Evolutionary conservation across 2,329 filamentous ascomycete species (phyloP).

Genomic region (Chrysoporthe deuterocubensis): DNA sequence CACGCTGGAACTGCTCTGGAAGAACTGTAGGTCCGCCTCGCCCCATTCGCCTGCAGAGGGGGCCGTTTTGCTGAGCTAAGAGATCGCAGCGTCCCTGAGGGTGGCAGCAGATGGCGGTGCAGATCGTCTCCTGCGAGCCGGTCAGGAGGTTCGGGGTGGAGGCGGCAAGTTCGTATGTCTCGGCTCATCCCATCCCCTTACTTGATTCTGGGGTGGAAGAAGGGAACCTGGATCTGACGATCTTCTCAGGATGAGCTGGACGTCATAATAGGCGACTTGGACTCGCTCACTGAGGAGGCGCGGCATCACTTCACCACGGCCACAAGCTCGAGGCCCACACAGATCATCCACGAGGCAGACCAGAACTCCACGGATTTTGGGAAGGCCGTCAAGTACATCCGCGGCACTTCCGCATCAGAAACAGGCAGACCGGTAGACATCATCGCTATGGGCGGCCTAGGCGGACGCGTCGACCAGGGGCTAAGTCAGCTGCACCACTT

Average conservation of each 20-base stretch:
- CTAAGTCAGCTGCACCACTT: slow-evolving; percentile 88
- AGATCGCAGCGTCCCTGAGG: slow-evolving; percentile 59
- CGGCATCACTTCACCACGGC: slow-evolving; percentile 67
- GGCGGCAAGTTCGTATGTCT: slow-evolving; percentile 42
- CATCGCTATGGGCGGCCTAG: slow-evolving; percentile 82
- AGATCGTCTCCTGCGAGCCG: slow-evolving; percentile 67
- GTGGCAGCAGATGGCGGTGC: slow-evolving; percentile 93
- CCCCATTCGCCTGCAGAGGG: not conserved
- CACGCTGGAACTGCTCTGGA: slow-evolving; percentile 55
- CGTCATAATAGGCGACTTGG: slow-evolving; percentile 86
- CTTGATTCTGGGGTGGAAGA: not conserved
- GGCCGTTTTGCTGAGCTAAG: slow-evolving; percentile 9
- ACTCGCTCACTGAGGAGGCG: slow-evolving; percentile 72
- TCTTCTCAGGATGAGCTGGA: slow-evolving; percentile 60
- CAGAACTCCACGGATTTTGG: slow-evolving; percentile 91
- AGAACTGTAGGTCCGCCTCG: slow-evolving; percentile 45
- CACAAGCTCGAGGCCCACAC: slow-evolving; percentile 49
- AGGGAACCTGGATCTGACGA: not conserved
- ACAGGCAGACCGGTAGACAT: slow-evolving; percentile 57
- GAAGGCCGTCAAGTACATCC: slow-evolving; percentile 73
- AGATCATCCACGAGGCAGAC: slow-evolving; percentile 72
- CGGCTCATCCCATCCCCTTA: not conserved
- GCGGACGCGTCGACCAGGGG: slow-evolving; percentile 90
- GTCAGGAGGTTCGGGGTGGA: slow-evolving; percentile 26
- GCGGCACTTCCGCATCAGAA: slow-evolving; percentile 32